Conservation (phyloP, 768 basidiomycete species). For the Russula griseocarnosa region DNA sequence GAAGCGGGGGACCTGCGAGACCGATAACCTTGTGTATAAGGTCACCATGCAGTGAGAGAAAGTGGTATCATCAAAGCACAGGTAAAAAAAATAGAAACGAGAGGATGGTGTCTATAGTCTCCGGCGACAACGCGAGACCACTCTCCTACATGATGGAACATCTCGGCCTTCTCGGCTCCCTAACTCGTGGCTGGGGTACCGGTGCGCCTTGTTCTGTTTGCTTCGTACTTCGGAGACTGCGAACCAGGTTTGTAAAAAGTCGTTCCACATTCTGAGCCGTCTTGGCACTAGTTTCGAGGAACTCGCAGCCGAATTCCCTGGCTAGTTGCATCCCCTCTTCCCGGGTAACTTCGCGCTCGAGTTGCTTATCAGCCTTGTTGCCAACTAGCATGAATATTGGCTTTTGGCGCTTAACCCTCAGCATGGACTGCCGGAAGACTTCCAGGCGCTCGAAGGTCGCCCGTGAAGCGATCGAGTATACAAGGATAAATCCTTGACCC, state of each 20-base stretch:
- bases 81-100: slow-evolving; percentile 53
- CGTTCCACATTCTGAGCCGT: slow-evolving; percentile 88
- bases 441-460: slow-evolving; percentile 87
- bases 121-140: slow-evolving; percentile 43
- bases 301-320: slow-evolving; percentile 81
- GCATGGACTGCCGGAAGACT: slow-evolving; percentile 85
- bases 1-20: slow-evolving; percentile 22
- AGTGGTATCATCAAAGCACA: slow-evolving; percentile 76
- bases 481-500: slow-evolving; percentile 96
- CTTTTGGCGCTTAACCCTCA: slow-evolving; percentile 79
- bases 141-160: slow-evolving; percentile 76
- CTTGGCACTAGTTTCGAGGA: slow-evolving; percentile 96
- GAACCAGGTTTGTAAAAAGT: slow-evolving; percentile 85
- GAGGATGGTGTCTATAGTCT: slow-evolving; percentile 61
- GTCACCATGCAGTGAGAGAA: slow-evolving; percentile 29
- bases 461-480: slow-evolving; percentile 95
- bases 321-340: slow-evolving; percentile 86
- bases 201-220: slow-evolving; percentile 43
- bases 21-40: slow-evolving; percentile 20
- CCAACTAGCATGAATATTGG: slow-evolving; percentile 93
- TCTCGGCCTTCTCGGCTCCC: slow-evolving; percentile 46
- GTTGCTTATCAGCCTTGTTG: slow-evolving; percentile 93
- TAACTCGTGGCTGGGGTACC: slow-evolving; percentile 31
- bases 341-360: slow-evolving; percentile 84
- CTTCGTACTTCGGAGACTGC: slow-evolving; percentile 70